Evolutionary conservation across 2,329 filamentous ascomycete species (phyloP).

Genomic region (Paraphaeosphaeria sporulosa): DNA sequence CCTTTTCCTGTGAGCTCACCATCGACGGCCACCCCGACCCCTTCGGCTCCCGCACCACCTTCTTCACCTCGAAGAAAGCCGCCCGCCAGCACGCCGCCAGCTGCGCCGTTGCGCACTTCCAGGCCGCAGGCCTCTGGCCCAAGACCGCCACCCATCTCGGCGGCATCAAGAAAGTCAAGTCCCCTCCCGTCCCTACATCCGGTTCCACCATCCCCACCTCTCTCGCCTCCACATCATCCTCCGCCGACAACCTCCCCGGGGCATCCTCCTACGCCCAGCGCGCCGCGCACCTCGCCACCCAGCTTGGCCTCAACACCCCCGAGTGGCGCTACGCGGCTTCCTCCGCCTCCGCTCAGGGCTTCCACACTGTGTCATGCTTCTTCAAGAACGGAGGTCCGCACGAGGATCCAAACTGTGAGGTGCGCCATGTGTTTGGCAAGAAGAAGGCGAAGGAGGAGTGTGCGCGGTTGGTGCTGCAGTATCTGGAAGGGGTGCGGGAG

Average conservation of each 20-base stretch:
- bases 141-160: conserved; percentile 26
- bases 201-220: not conserved
- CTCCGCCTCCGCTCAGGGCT: conserved; percentile 24
- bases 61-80: conserved; percentile 51
- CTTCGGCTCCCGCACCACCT: conserved; percentile 46
- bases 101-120: conserved; percentile 52
- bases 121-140: conserved; percentile 43
- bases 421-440: conserved; percentile 55
- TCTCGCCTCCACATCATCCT: not conserved
- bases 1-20: conserved; percentile 42
- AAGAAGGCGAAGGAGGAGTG: conserved; percentile 59
- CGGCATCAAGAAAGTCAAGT: conserved; percentile 43
- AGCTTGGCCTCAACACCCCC: conserved; percentile 33
- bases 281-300: conserved; percentile 28
- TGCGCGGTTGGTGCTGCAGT: conserved; percentile 51
- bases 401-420: conserved; percentile 49
- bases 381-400: conserved; percentile 39
- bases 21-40: conserved; percentile 30
- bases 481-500: conserved; percentile 48
- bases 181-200: not conserved
- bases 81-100: conserved; percentile 53
- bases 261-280: conserved; percentile 22
- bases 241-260: not conserved
- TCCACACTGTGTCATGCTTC: conserved; percentile 47
- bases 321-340: conserved; percentile 25